Base-by-base conservation (phyloP, 2,329 filamentous ascomycete species). In the Hirsutella rhossiliensis region DNA sequence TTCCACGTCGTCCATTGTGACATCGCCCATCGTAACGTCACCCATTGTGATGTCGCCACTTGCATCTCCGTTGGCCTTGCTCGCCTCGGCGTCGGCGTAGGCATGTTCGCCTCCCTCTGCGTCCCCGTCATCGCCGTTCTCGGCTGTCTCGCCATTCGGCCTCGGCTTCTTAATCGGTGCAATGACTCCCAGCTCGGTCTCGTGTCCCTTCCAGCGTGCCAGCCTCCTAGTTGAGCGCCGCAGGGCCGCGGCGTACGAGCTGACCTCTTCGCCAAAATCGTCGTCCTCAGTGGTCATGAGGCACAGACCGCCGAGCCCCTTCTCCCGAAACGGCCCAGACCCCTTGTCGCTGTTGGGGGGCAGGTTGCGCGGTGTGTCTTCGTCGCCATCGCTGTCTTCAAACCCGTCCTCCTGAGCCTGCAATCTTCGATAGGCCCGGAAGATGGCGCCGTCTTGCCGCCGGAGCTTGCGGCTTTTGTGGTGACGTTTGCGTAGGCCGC, bases 201-300 rank as follows among this genome's bases (percentile, higher is more conserved):
- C 63, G 11, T 60, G 64, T 3, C 65, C 62, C n/a, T 66, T 65
- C 86, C 86, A 90, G 29, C 85, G 73, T 43, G 74, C 67, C n/a
- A 90, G 65, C 36, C 86, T 72, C 27, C 86, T 73, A 18, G 71
- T 66, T 1, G 73, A 71, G 15, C 82, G 73, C 43, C 80, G 69
- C 17, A 90, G 63, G 8, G 84, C 75, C 11, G 82, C 77, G 4
- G 78, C 75, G 46, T 85, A 81, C 2, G 76, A 71, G 44, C 73
- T 72, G 6, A 78, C 71, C 59, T 90, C 84, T 59, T 90, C 86
- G 38, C 86, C 86, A 52, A 80, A 84, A 62, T 90, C 85, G 48
- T 87, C 82, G 0, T 71, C 62, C 57, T 89, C 84, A 15, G 65
- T 63, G 18, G 64, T 63, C 0, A 84, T 65, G 29, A 75, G 79